phyloP scores from a whole-genome alignment of 164 flowering plant species.

The Chloranthus sessilifolius region DNA sequence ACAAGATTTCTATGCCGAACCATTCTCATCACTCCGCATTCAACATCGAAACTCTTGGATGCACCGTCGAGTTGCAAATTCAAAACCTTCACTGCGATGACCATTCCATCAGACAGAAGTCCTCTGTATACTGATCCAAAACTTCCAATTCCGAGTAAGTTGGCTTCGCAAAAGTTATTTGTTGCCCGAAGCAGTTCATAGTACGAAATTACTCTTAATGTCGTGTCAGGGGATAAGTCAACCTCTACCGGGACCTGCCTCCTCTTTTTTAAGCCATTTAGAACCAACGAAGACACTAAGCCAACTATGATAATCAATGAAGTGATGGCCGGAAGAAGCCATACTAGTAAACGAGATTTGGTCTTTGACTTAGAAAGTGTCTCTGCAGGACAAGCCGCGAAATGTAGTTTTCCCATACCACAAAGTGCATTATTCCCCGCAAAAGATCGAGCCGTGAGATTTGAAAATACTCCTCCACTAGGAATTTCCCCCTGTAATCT shows the following conservation, averaged over 20 bases:
- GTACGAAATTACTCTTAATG: neutral
- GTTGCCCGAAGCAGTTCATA: neutral
- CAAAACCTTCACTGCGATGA: slow-evolving; percentile 2
- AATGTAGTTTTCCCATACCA: neutral
- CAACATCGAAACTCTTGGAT: neutral
- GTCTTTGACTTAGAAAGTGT: neutral
- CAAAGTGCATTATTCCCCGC: neutral
- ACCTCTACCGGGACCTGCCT: neutral
- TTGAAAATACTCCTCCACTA: neutral
- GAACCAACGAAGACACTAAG: neutral
- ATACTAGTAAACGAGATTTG: neutral
- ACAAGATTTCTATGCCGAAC: slow-evolving; percentile 3
- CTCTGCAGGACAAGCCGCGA: neutral
- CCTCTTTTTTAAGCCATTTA: neutral
- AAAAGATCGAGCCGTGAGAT: neutral
- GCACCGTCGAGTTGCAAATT: neutral
- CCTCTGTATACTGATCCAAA: slow-evolving; percentile 5
- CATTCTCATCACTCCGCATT: slow-evolving; percentile 1
- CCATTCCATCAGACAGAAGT: neutral
- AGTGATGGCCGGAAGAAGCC: neutral
- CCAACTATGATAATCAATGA: neutral
- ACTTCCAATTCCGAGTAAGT: slow-evolving; percentile 4
- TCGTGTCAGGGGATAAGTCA: neutral
- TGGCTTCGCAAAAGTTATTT: neutral
- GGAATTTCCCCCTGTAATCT: neutral